phyloP scores from a whole-genome alignment of 805 yeast genomes.

The Ogataea pilisensis region DNA sequence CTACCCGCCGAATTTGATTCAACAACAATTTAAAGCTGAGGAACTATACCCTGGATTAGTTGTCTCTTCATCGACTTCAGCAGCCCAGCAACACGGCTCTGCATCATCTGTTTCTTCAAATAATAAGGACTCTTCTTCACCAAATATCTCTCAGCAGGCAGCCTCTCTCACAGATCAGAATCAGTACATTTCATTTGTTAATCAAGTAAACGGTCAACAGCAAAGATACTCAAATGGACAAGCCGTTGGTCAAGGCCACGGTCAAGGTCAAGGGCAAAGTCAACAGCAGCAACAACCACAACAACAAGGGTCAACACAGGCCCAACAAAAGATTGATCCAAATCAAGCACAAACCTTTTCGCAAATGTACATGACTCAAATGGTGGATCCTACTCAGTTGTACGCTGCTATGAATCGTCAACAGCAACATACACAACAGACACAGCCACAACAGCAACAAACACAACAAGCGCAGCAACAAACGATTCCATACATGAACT shows the following conservation, averaged over 20 bases:
- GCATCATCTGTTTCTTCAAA: constrained; percentile 13
- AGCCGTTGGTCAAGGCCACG: constrained; percentile 3
- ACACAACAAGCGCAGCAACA: constrained; percentile 6
- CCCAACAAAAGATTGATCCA: no score
- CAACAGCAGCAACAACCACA: no score
- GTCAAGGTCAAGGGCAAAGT: constrained; percentile 3
- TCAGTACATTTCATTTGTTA: constrained; percentile 20
- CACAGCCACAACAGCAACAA: constrained; percentile 14
- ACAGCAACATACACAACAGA: constrained; percentile 16
- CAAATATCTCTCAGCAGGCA: constrained; percentile 19
- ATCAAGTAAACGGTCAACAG: constrained; percentile 21
- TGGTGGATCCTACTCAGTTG: constrained; percentile 22
- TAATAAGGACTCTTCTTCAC: constrained; percentile 19
- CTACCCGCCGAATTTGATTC: constrained; percentile 15
- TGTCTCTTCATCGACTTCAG: constrained; percentile 2
- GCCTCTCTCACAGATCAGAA: constrained; percentile 17
- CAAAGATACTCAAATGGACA: constrained; percentile 17
- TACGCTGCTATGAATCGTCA: constrained; percentile 23
- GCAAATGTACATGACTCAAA: constrained; percentile 20
- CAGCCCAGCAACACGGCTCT: constrained; percentile 7
- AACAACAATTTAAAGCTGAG: constrained; percentile 23
- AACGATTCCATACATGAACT: constrained; percentile 2
- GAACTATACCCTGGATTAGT: constrained; percentile 21
- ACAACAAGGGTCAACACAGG: no score
- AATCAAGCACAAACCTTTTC: no score